A percentile compares a stretch with the other conserved stretches of the same genome.
phyloP scores from a whole-genome alignment of 768 basidiomycete species.

The Boletus reticuloceps region DNA sequence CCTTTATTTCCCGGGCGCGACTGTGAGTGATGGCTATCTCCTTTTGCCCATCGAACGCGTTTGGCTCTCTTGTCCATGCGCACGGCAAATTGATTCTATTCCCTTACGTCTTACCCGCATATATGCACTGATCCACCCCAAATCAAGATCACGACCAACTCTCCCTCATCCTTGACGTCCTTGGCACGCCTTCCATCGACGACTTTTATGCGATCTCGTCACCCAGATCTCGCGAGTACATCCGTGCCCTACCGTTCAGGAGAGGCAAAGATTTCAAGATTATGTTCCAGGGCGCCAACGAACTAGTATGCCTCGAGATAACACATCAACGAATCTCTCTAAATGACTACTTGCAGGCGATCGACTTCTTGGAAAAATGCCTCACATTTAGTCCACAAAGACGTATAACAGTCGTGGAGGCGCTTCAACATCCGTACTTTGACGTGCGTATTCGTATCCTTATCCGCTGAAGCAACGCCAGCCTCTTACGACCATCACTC shows the following conservation, averaged over 20 bases:
- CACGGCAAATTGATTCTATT: too few species aligned
- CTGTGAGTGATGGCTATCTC: slow-evolving; percentile 42
- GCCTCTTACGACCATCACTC: too few species aligned
- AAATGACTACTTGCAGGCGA: slow-evolving; percentile 40
- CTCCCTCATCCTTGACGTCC: slow-evolving; percentile 88
- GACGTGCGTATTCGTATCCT: slow-evolving; percentile 45
- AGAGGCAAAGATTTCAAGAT: slow-evolving; percentile 69
- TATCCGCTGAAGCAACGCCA: background rate
- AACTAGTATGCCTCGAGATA: slow-evolving; percentile 39
- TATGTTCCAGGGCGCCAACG: slow-evolving; percentile 76
- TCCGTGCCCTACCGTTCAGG: slow-evolving; percentile 84
- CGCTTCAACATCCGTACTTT: slow-evolving; percentile 86
- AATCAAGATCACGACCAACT: slow-evolving; percentile 82
- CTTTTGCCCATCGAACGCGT: too few species aligned
- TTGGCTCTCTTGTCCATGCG: too few species aligned
- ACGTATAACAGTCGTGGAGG: slow-evolving; percentile 85
- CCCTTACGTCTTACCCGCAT: background rate
- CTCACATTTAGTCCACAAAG: slow-evolving; percentile 85
- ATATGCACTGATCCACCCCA: background rate
- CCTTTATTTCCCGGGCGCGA: slow-evolving; percentile 95
- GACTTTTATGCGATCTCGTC: slow-evolving; percentile 94
- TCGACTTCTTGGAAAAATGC: slow-evolving; percentile 77
- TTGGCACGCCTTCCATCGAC: slow-evolving; percentile 87
- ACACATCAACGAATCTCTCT: background rate
- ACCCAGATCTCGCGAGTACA: slow-evolving; percentile 76